These are phyloP conservation scores for Epichloe hybrida DNA, from an alignment of 2,329 filamentous ascomycete species.

Conservation along the genomic window DNA sequence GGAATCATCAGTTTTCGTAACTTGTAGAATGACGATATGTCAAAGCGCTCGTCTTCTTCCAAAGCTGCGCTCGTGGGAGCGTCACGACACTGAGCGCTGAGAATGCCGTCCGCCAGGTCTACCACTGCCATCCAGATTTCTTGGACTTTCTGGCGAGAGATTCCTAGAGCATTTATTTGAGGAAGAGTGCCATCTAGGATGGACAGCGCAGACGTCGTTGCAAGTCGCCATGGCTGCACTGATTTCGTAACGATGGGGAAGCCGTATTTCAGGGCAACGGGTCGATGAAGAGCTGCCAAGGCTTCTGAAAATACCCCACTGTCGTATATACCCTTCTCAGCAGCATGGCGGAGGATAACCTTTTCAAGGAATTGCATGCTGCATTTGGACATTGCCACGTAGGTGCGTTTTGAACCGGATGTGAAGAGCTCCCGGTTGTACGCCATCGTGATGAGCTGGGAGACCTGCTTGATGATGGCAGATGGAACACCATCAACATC, in stretches of 20 bases:
- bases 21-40: slow-evolving; percentile 59
- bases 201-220: slow-evolving; percentile 55
- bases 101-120: slow-evolving; percentile 52
- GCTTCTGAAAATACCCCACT: slow-evolving; percentile 53
- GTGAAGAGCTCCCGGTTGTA: slow-evolving; percentile 34
- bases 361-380: slow-evolving; percentile 58
- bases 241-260: slow-evolving; percentile 61
- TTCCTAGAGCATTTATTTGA: slow-evolving; percentile 36
- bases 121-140: slow-evolving; percentile 60
- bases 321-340: slow-evolving; percentile 53
- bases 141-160: slow-evolving; percentile 32
- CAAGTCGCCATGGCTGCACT: slow-evolving; percentile 63
- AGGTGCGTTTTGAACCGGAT: slow-evolving; percentile 49
- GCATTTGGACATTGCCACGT: slow-evolving; percentile 76
- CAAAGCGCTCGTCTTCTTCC: slow-evolving; percentile 61
- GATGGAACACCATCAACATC: slow-evolving; percentile 52
- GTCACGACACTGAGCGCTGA: slow-evolving; percentile 45
- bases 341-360: slow-evolving; percentile 44
- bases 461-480: slow-evolving; percentile 53
- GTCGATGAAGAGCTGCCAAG: slow-evolving; percentile 51
- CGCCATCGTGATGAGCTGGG: slow-evolving; percentile 58
- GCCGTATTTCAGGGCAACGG: slow-evolving; percentile 68
- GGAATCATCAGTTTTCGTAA: slow-evolving; percentile 63
- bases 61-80: slow-evolving; percentile 35
- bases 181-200: slow-evolving; percentile 55